phyloP scores from a whole-genome alignment of 768 basidiomycete genomes.

The Auricularia sp. region DNA sequence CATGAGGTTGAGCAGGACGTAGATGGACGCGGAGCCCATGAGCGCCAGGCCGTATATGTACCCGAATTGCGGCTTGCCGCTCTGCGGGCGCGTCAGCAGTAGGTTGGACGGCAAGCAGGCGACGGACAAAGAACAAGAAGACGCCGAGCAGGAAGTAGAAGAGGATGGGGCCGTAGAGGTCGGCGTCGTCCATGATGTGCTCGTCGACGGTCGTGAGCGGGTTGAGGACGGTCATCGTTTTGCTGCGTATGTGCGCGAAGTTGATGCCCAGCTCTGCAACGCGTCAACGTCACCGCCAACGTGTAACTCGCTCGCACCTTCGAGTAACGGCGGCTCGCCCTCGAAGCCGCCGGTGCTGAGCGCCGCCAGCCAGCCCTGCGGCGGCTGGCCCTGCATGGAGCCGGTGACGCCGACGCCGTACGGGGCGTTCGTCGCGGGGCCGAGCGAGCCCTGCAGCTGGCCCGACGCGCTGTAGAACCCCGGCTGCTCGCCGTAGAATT shows the following conservation, averaged over 20 bases:
- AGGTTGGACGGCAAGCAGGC: neutral
- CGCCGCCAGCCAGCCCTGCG: slow-evolving; percentile 27
- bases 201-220: slow-evolving; percentile 77
- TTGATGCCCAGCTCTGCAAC: slow-evolving; percentile 89
- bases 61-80: slow-evolving; percentile 96
- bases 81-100: slow-evolving; percentile 37
- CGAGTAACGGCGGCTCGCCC: slow-evolving; percentile 88
- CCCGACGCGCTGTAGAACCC: neutral
- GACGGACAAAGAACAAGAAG: slow-evolving; percentile 80
- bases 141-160: slow-evolving; percentile 94
- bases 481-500: neutral
- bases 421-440: neutral
- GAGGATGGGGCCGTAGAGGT: slow-evolving; percentile 90
- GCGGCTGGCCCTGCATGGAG: neutral
- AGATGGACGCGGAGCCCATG: slow-evolving; percentile 87
- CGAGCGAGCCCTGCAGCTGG: neutral
- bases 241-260: slow-evolving; percentile 88
- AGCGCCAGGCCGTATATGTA: slow-evolving; percentile 98
- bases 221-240: slow-evolving; percentile 92
- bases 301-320: slow-evolving; percentile 49
- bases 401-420: neutral
- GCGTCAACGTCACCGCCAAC: neutral
- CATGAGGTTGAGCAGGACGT: slow-evolving; percentile 95
- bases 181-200: slow-evolving; percentile 98
- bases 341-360: slow-evolving; percentile 94